These are phyloP conservation scores for Obelidium mucronatum DNA, from an alignment of 192 early-diverging fungal genomes.

Conservation along the genomic window DNA sequence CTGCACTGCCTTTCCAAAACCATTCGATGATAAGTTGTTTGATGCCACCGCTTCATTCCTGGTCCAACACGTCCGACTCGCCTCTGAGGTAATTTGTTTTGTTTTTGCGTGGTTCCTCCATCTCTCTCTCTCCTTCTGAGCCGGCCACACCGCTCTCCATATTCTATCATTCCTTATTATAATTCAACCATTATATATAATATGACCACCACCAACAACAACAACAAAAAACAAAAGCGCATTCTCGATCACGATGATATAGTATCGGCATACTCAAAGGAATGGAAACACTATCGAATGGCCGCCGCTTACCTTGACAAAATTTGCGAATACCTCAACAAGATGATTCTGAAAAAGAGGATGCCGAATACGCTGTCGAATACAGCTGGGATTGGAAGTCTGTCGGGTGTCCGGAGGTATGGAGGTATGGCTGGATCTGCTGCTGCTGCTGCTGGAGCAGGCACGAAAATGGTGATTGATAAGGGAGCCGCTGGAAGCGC, in stretches of 20 bases:
- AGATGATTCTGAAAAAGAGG: constrained; percentile 52
- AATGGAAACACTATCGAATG: constrained; percentile 70
- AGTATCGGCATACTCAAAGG: constrained; percentile 69
- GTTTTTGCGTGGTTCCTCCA: neutral
- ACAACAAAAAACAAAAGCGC: no score
- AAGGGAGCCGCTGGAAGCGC: no score
- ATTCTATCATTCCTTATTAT: neutral
- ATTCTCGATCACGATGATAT: constrained; percentile 73
- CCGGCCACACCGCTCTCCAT: constrained; percentile 10
- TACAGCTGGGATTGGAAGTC: neutral
- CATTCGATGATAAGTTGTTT: constrained; percentile 72
- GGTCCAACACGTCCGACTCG: constrained; percentile 57
- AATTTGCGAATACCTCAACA: constrained; percentile 79
- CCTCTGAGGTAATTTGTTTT: constrained; percentile 56
- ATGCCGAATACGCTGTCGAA: neutral
- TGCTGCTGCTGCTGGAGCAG: neutral
- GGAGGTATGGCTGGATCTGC: neutral
- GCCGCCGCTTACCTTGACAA: constrained; percentile 65
- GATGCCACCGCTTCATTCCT: constrained; percentile 72
- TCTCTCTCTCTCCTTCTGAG: neutral
- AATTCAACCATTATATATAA: no score
- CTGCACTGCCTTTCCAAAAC: constrained; percentile 77
- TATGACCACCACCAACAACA: no score
- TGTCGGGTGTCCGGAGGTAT: neutral
- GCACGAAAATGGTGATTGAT: neutral